A percentile compares a stretch with the other conserved stretches of the same genome.
These are phyloP conservation scores for Cyberlindnera misumaiensis DNA, from an alignment of 805 yeast species.

Conservation along the genomic window DNA sequence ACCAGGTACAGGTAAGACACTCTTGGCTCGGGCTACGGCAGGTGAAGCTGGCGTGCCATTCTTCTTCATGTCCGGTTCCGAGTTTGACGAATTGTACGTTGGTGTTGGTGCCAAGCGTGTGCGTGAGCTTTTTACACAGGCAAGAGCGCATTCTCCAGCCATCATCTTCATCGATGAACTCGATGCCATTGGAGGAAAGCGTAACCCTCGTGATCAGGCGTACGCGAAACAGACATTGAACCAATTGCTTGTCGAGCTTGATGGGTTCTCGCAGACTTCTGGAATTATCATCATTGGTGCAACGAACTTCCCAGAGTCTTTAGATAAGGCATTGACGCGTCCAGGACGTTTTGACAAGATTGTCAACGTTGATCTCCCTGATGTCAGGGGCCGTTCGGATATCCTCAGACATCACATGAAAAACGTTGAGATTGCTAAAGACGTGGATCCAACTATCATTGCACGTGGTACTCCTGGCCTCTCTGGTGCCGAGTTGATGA, in stretches of 20 bases:
- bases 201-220: constrained; percentile 97
- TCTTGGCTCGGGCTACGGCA: constrained; percentile 95
- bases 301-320: constrained; percentile 94
- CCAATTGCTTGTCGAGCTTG: constrained; percentile 91
- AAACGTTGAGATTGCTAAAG: constrained; percentile 77
- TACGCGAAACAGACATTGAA: constrained; percentile 96
- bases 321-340: constrained; percentile 95
- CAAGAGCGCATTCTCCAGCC: constrained; percentile 93
- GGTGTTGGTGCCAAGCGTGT: constrained; percentile 99
- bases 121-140: constrained; percentile 88
- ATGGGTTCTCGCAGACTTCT: constrained; percentile 86
- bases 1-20: constrained; percentile 98
- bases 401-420: constrained; percentile 87
- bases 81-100: constrained; percentile 94
- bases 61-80: constrained; percentile 97
- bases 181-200: constrained; percentile 97
- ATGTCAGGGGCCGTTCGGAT: constrained; percentile 94
- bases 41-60: constrained; percentile 99
- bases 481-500: constrained; percentile 96
- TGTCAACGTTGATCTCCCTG: constrained; percentile 93
- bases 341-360: constrained; percentile 98
- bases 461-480: constrained; percentile 98
- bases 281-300: constrained; percentile 97
- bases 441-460: constrained; percentile 81
- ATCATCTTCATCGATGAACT: constrained; percentile 95